phyloP scores from a whole-genome alignment of 768 basidiomycete genomes.

The Fomitopsis pulvina region DNA sequence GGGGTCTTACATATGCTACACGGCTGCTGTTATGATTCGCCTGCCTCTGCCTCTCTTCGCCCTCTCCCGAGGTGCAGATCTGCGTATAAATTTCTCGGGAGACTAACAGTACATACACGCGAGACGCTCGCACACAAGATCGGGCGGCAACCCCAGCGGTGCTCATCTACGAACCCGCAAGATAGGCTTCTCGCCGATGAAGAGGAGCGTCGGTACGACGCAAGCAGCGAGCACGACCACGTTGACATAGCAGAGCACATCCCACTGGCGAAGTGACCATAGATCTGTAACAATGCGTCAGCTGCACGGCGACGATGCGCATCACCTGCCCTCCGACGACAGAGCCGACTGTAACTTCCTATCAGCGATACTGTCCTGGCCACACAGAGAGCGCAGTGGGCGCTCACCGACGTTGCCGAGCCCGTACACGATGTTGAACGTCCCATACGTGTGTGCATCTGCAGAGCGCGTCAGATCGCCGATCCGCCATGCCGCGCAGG shows the following conservation, averaged over 20 bases:
- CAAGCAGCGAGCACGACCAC: neutral
- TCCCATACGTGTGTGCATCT: conserved; percentile 73
- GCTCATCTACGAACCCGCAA: neutral
- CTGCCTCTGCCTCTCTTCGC: no score
- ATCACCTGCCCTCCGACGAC: conserved; percentile 59
- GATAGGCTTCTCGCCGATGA: neutral
- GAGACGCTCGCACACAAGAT: no score
- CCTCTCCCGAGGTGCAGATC: no score
- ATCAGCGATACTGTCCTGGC: neutral
- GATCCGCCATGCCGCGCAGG: neutral
- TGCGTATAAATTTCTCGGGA: no score
- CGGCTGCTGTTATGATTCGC: no score
- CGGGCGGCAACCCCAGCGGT: no score
- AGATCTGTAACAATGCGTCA: neutral
- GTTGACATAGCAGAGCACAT: neutral
- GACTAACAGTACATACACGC: no score
- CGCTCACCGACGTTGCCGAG: conserved; percentile 52
- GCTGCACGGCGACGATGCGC: neutral
- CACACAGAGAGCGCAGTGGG: neutral
- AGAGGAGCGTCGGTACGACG: neutral
- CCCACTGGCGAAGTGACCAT: neutral
- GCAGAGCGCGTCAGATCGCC: neutral
- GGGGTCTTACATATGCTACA: no score
- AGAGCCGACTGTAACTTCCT: conserved; percentile 47
- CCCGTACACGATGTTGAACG: conserved; percentile 66